A percentile compares a stretch with the other conserved stretches of the same genome.
phyloP scores from a whole-genome alignment of 306 rosid species.

The Pyrus pyrifolia region DNA sequence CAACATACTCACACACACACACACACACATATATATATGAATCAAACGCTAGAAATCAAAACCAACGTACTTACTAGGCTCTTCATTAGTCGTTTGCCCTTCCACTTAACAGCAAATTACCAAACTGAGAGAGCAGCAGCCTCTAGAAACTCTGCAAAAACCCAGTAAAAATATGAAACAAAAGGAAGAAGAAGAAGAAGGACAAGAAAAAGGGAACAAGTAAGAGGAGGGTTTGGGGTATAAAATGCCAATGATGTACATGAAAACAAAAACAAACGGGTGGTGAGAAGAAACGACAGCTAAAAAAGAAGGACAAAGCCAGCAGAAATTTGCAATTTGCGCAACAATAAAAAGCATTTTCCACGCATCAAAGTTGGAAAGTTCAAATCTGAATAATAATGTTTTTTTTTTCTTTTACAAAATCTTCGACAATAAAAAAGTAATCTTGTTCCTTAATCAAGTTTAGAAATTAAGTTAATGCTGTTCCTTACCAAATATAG shows the following conservation, averaged over 20 bases:
- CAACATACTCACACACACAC: neutral
- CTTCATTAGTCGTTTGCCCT: conserved; percentile 30
- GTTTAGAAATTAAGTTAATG: neutral
- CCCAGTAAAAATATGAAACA: neutral
- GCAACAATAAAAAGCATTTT: conserved; percentile 5
- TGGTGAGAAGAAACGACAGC: conserved; percentile 28
- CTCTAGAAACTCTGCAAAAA: conserved; percentile 1
- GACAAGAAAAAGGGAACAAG: neutral
- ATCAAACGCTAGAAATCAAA: neutral
- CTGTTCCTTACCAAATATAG: neutral
- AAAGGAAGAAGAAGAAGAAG: neutral
- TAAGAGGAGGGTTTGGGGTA: conserved; percentile 12
- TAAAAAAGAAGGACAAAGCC: conserved; percentile 23
- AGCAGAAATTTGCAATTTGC: conserved; percentile 20
- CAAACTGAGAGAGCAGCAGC: conserved; percentile 5
- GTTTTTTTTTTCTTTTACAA: too few species aligned
- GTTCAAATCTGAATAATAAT: neutral
- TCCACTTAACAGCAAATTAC: neutral
- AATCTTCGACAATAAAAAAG: neutral
- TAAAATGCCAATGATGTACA: conserved; percentile 30
- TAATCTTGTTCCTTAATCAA: neutral
- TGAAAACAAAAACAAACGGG: conserved; percentile 12
- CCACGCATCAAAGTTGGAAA: conserved; percentile 20
- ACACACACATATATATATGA: neutral
- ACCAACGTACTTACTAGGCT: conserved; percentile 61